Evolutionary conservation across 1,284 basidiomycete genomes (phyloP), one percentile per base, ranked within the genome.

Genomic region (Bjerkandera adusta): DNA sequence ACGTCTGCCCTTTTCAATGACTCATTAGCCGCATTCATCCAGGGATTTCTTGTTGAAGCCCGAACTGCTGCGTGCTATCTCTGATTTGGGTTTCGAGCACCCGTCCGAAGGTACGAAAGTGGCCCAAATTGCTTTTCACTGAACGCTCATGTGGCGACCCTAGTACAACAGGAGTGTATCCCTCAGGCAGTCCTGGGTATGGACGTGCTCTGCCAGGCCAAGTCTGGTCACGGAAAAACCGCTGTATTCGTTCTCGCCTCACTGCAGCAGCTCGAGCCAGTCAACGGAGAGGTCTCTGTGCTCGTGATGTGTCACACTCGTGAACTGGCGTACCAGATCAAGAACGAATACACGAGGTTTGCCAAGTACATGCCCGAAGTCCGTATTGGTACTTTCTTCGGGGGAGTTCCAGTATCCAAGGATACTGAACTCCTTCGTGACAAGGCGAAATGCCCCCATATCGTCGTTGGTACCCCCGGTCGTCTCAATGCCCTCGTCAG

Each of bases 321-420:
- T 60, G 97, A 99, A 76, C 81, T 99, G 45, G 97, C 97, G 35
- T 99, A 94, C 79, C 97, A 99, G 76, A 99, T 99, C 74, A 94
- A 95, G 76, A 99, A 99, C 76, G 97, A 99, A 74, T 99, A 99
- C 75, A 85, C 89, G 43, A 92, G 97, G 46, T 99, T 99, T 75
- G 92, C 92, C 58, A 98, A 99, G 78, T 99, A 98, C 78, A 98
- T 99, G 95, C 95, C 97, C 45, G 92, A 97, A 58, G 93, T 99
- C 58, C 90, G 96, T 55, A 95, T 98, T 62, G 85, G 85, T 66
- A 97, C 97, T 55, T 97, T 99, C 73, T 99, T 95, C 69, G 97
- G 97, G 57, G 97, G 97, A 56, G 97, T 92, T 36, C 89, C 93
- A 49, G 92, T 98, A 56, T 81, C 86, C 57, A 94, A 95, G 72